Percentiles rank a stretch among this genome's conserved stretches.
These are phyloP conservation scores for Polyplosphaeria fusca DNA, from an alignment of 495 filamentous ascomycete species.

Conservation along the genomic window DNA sequence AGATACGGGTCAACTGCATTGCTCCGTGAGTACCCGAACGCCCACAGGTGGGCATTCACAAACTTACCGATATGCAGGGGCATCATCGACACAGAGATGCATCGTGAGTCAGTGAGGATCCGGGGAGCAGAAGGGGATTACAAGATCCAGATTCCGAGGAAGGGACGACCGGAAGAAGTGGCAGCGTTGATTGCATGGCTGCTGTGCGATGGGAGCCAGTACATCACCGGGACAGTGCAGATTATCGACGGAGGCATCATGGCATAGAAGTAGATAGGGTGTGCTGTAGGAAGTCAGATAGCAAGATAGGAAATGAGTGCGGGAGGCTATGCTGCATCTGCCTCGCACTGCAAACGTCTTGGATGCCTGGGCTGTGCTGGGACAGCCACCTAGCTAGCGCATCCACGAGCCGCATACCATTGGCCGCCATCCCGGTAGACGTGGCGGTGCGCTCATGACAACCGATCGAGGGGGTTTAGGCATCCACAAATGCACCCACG, in stretches of 20 bases:
- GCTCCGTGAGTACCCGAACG: conserved; percentile 24
- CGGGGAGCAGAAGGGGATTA: conserved; percentile 36
- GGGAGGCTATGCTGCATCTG: background rate
- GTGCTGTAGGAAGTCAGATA: background rate
- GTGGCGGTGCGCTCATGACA: background rate
- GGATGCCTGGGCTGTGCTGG: background rate
- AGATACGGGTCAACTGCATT: conserved; percentile 35
- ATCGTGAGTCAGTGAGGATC: conserved; percentile 42
- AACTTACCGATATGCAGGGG: conserved; percentile 39
- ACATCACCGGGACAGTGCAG: conserved; percentile 51
- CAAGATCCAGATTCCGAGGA: conserved; percentile 44
- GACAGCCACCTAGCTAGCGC: background rate
- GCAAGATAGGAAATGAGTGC: no score
- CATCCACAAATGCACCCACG: conserved; percentile 21
- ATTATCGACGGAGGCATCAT: conserved; percentile 42
- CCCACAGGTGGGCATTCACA: background rate
- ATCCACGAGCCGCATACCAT: background rate
- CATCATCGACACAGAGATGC: conserved; percentile 56
- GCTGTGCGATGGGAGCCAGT: conserved; percentile 54
- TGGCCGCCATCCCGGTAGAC: background rate
- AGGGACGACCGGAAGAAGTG: conserved; percentile 50
- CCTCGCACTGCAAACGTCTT: background rate
- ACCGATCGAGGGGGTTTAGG: conserved; percentile 1
- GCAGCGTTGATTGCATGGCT: conserved; percentile 55
- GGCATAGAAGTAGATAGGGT: conserved; percentile 11